Evolutionary conservation across 1,284 basidiomycete genomes (phyloP).

Genomic region (Rhodotorula sp.): DNA sequence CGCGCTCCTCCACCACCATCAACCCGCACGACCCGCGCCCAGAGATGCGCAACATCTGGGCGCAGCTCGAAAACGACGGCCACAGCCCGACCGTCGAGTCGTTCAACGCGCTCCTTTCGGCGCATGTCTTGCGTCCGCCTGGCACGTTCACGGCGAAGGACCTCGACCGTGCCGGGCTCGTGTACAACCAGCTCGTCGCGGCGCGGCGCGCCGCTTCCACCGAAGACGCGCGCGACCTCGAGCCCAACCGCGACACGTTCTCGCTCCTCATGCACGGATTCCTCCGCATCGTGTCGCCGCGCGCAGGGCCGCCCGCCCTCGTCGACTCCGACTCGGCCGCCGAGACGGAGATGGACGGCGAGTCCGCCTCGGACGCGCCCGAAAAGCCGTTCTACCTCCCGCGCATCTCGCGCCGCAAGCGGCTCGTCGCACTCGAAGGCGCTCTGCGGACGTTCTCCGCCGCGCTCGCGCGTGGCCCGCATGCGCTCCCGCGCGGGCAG

Average conservation of each 20-base stretch:
- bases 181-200: constrained; percentile 28
- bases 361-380: too few species aligned
- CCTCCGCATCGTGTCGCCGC: constrained; percentile 17
- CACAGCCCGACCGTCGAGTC: constrained; percentile 13
- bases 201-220: neutral
- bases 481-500: neutral
- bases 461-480: neutral
- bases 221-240: neutral
- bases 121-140: constrained; percentile 15
- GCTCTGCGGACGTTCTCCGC: constrained; percentile 19
- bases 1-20: neutral
- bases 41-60: constrained; percentile 7
- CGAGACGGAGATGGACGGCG: neutral
- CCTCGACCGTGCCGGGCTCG: constrained; percentile 27
- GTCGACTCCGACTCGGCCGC: neutral
- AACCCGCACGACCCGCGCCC: constrained; percentile 9
- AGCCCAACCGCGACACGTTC: constrained; percentile 33
- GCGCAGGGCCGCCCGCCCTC: neutral
- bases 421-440: constrained; percentile 13
- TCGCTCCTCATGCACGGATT: constrained; percentile 32
- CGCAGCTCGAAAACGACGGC: constrained; percentile 20
- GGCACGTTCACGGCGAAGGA: constrained; percentile 7
- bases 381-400: too few species aligned
- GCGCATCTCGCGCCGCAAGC: neutral
- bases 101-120: constrained; percentile 32